A percentile compares a stretch with the other conserved stretches of the same genome.
Evolutionary conservation across 164 flowering plant species (phyloP).

Genomic region (Nelumbo lutea): DNA sequence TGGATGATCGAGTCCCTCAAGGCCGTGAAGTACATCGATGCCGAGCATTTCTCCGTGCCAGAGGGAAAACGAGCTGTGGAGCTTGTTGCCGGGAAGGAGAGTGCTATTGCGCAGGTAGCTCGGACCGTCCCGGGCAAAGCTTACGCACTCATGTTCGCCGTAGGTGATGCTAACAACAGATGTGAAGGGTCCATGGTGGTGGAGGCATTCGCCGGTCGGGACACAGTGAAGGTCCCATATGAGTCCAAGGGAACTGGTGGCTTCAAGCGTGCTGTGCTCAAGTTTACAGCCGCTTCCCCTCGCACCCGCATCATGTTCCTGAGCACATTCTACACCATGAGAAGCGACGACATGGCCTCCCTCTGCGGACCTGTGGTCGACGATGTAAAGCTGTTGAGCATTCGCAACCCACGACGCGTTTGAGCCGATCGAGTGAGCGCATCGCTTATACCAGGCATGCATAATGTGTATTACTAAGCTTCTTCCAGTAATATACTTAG

Average conservation of each 20-base stretch:
- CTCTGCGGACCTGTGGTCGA: constrained; percentile 83
- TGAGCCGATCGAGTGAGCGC: not conserved
- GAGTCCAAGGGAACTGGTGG: constrained; percentile 72
- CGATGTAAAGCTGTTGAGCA: constrained; percentile 52
- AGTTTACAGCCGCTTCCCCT: constrained; percentile 39
- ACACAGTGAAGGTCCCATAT: constrained; percentile 44
- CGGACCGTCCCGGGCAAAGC: constrained; percentile 36
- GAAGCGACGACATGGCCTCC: constrained; percentile 47
- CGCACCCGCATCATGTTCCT: constrained; percentile 54
- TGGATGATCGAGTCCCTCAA: constrained; percentile 86
- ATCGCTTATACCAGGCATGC: not conserved
- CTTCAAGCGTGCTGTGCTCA: constrained; percentile 43
- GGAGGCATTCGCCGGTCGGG: constrained; percentile 58
- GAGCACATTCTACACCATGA: constrained; percentile 64
- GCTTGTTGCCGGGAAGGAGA: constrained; percentile 78
- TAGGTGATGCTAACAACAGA: constrained; percentile 63
- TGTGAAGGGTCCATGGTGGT: constrained; percentile 75
- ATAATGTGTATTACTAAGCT: not conserved
- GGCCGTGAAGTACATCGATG: constrained; percentile 77
- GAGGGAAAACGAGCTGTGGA: constrained; percentile 70
- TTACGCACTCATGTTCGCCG: constrained; percentile 51
- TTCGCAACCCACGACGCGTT: constrained; percentile 19
- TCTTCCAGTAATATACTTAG: not conserved
- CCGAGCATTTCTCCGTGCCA: constrained; percentile 59
- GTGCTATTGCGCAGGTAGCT: constrained; percentile 63